These are phyloP conservation scores for Inonotus hispidus DNA, from an alignment of 1,284 basidiomycete genomes.

Conservation along the genomic window DNA sequence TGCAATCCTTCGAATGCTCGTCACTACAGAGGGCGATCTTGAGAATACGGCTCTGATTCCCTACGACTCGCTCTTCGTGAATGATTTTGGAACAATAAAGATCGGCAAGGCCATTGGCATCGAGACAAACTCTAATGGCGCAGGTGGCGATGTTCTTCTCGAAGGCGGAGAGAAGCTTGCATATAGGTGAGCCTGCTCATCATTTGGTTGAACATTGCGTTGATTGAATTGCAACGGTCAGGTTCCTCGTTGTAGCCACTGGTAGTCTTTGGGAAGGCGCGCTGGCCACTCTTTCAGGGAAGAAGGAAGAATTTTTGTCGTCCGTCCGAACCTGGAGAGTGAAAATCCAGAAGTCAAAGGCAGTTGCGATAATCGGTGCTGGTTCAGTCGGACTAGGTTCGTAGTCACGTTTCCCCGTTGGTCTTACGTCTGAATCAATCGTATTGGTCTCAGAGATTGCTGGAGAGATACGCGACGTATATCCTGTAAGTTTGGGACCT, in stretches of 20 bases:
- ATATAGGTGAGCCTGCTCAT: constrained; percentile 35
- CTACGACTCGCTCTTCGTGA: constrained; percentile 32
- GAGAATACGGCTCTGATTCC: constrained; percentile 33
- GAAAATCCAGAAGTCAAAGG: constrained; percentile 41
- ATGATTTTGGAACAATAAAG: constrained; percentile 40
- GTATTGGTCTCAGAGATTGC: constrained; percentile 40
- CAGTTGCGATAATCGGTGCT: constrained; percentile 54
- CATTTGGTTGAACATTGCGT: background rate
- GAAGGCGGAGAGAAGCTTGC: constrained; percentile 42
- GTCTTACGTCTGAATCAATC: background rate
- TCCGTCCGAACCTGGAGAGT: constrained; percentile 39
- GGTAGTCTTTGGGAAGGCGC: constrained; percentile 52
- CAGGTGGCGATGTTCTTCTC: constrained; percentile 42
- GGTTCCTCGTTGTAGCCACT: constrained; percentile 47
- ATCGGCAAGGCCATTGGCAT: constrained; percentile 42
- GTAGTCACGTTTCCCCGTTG: constrained; percentile 14
- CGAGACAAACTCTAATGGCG: constrained; percentile 29
- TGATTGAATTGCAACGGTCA: background rate
- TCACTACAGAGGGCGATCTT: constrained; percentile 29
- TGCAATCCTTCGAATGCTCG: constrained; percentile 31
- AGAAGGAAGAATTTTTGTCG: constrained; percentile 30
- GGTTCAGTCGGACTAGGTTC: constrained; percentile 59
- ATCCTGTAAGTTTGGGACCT: constrained; percentile 34
- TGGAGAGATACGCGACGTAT: constrained; percentile 52
- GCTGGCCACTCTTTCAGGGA: constrained; percentile 21